Evolutionary conservation across 345 rosid genomes (phyloP), one percentile per base, ranked within the genome.

Genomic region (Combretum micranthum): DNA sequence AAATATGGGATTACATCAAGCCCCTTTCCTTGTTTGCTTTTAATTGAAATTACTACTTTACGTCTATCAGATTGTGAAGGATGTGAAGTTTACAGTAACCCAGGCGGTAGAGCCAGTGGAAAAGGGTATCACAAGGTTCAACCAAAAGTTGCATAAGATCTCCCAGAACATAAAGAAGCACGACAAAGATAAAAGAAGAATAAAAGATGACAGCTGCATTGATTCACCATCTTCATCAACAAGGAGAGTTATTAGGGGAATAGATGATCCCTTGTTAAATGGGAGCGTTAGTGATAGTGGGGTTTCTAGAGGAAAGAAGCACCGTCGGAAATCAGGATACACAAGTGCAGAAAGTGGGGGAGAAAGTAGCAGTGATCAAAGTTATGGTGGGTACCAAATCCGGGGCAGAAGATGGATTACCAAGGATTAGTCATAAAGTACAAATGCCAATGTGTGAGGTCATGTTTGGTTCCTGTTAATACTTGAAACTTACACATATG

Each of bases 31-130:
- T 32, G 57, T 47, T 48, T 15, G 44, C 55, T 56, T 44, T 15
- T 5, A 62, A 53, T 56, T 55, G 66, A 72, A 56, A 53, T 64
- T 51, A 20, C 20, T 64, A 8, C 50, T 67, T 55, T 44, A 54
- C 52, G 55, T 15, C 62, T 77, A 77, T 15, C 86, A 90, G 99
- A 90, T 94, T 59, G 95, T 90, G 52, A 85, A 84, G 13, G 99
- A 94, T 69, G 88, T 94, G 69, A 90, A 63, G 74, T 87, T 87
- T 80, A 87, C 99, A 0, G 95, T 94, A 62, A 90, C 79, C 72
- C 97, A 89, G 75, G 99, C 99, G 4, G 97, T 87, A 63, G 95
- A 81, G 72, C 99, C 97, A 39, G 76, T 94, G 76, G 99, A 94
- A 70, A 90, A 94, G 74, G 95, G 97, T 39, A 81, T 94, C 63